Evolutionary conservation across 2,329 filamentous ascomycete genomes (phyloP).

Genomic region (Ophiostoma himal-ulmi): DNA sequence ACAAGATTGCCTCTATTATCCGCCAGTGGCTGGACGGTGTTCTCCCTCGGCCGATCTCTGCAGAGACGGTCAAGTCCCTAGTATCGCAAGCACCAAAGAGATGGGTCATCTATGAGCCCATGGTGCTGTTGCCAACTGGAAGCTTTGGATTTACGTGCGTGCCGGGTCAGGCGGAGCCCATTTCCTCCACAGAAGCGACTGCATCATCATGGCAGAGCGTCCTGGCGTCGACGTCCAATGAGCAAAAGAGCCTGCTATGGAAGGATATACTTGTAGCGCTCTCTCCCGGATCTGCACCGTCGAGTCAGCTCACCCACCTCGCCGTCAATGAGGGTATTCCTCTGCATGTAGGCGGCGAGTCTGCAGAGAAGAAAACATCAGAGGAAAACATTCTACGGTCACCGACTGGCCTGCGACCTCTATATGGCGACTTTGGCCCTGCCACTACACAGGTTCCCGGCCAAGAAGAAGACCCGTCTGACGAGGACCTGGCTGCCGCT

Average conservation of each 20-base stretch:
- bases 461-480: slow-evolving; percentile 28
- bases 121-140: slow-evolving; percentile 55
- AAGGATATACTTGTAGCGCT: slow-evolving; percentile 43
- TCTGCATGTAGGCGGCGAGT: slow-evolving; percentile 31
- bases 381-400: slow-evolving; percentile 52
- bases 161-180: neutral
- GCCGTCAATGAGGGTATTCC: slow-evolving; percentile 60
- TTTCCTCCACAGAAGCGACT: neutral
- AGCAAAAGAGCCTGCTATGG: slow-evolving; percentile 41
- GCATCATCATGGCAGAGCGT: slow-evolving; percentile 36
- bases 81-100: slow-evolving; percentile 46
- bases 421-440: slow-evolving; percentile 71
- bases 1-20: slow-evolving; percentile 36
- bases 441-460: slow-evolving; percentile 27
- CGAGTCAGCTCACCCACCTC: slow-evolving; percentile 46
- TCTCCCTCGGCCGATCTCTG: neutral
- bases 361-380: slow-evolving; percentile 47
- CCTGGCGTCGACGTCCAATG: slow-evolving; percentile 30
- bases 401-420: slow-evolving; percentile 61
- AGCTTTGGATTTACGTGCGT: slow-evolving; percentile 39
- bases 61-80: slow-evolving; percentile 29
- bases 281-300: slow-evolving; percentile 32
- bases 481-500: slow-evolving; percentile 55
- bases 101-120: slow-evolving; percentile 56
- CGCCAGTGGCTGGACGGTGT: slow-evolving; percentile 32